A percentile compares a stretch with the other conserved stretches of the same genome.
phyloP scores from a whole-genome alignment of 1,284 basidiomycete species.

The Puccinia coronata region DNA sequence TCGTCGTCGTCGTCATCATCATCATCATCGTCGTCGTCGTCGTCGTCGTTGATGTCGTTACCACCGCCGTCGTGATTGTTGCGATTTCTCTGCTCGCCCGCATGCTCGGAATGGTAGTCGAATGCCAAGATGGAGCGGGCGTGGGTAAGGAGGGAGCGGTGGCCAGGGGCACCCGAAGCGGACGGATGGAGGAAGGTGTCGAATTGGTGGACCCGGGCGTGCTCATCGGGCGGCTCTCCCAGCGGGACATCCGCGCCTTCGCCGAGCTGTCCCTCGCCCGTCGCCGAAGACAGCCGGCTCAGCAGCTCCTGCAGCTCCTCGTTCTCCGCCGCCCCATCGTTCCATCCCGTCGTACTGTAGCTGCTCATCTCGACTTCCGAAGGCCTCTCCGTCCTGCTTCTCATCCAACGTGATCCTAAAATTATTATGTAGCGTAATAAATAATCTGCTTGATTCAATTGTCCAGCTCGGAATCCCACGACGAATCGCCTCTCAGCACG shows the following conservation, averaged over 20 bases:
- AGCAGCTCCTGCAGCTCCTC: conserved; percentile 1
- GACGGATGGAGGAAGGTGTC: not conserved
- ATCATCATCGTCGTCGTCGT: not conserved
- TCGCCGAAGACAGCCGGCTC: conserved; percentile 1
- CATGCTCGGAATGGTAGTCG: not conserved
- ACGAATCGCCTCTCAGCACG: not conserved
- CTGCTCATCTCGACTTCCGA: not conserved
- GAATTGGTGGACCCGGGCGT: not conserved
- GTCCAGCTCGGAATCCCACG: not conserved
- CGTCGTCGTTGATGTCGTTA: not conserved
- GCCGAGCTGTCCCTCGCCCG: not conserved
- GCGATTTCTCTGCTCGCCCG: too few species aligned
- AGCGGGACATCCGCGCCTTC: not conserved
- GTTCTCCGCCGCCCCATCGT: not conserved
- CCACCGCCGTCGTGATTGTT: conserved; percentile 12
- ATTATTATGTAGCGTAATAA: too few species aligned
- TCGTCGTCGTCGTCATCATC: conserved; percentile 27
- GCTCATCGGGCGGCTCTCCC: not conserved
- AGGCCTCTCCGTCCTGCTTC: not conserved
- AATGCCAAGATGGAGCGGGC: not conserved
- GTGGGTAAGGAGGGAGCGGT: not conserved
- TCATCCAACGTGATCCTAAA: not conserved
- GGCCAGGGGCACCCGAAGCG: not conserved
- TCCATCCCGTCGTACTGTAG: not conserved
- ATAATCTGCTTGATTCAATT: too few species aligned